Evolutionary conservation across 352 stramenopile genomes (phyloP).

Genomic region (Phytophthora ohioensis): DNA sequence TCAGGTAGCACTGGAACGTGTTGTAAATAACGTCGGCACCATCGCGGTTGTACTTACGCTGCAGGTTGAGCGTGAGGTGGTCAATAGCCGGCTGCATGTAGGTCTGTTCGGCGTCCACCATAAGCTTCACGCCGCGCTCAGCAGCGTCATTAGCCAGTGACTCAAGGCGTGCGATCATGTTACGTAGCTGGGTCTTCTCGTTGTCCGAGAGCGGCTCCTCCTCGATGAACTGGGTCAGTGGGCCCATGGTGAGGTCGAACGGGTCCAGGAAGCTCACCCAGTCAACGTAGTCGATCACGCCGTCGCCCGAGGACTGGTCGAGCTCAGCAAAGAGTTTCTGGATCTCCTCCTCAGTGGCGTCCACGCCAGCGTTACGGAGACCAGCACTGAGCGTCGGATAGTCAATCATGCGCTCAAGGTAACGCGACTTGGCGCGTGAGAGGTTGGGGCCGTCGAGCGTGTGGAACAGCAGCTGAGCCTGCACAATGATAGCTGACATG

Average conservation of each 20-base stretch:
- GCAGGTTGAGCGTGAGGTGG: constrained; percentile 88
- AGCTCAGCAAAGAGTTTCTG: constrained; percentile 73
- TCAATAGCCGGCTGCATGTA: constrained; percentile 99
- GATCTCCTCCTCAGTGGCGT: constrained; percentile 72
- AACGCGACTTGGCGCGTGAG: constrained; percentile 84
- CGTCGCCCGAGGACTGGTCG: constrained; percentile 71
- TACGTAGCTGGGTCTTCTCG: constrained; percentile 92
- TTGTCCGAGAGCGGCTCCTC: constrained; percentile 79
- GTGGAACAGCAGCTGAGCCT: constrained; percentile 92
- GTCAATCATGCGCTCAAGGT: constrained; percentile 83
- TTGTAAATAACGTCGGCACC: constrained; percentile 94
- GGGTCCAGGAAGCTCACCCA: constrained; percentile 95
- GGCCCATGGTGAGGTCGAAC: constrained; percentile 90
- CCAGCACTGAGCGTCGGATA: constrained; percentile 79
- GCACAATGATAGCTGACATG: constrained; percentile 94
- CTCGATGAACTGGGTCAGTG: constrained; percentile 89
- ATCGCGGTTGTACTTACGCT: constrained; percentile 92
- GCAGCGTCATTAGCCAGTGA: constrained; percentile 76
- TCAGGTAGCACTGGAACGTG: constrained; percentile 99
- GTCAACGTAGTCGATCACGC: constrained; percentile 94
- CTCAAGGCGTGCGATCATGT: constrained; percentile 90
- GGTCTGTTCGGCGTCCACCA: constrained; percentile 98
- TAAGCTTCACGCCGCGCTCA: constrained; percentile 90
- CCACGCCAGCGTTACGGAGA: constrained; percentile 70
- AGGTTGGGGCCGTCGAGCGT: constrained; percentile 90